phyloP scores from a whole-genome alignment of 768 basidiomycete genomes.

The Lactifluus pinguis region DNA sequence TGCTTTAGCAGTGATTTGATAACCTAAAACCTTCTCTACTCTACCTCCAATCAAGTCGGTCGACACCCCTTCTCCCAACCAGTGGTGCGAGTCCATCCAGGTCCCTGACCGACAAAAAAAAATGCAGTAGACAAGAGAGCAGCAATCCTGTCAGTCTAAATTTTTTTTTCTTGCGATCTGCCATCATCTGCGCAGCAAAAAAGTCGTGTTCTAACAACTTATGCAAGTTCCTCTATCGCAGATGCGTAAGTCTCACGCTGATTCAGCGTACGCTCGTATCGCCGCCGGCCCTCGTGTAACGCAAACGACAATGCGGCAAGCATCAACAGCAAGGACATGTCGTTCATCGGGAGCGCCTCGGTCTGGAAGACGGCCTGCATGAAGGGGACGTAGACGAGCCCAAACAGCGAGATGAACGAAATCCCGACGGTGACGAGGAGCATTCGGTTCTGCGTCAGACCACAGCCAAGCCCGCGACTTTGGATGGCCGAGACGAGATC shows the following conservation, averaged over 20 bases:
- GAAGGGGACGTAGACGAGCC: slow-evolving; percentile 81
- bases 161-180: no score
- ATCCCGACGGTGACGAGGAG: slow-evolving; percentile 79
- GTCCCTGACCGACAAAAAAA: no score
- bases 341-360: slow-evolving; percentile 58
- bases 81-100: no score
- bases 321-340: slow-evolving; percentile 60
- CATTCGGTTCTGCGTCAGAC: slow-evolving; percentile 80
- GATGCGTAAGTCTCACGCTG: slow-evolving; percentile 42
- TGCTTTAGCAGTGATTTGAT: no score
- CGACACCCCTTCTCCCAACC: no score
- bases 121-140: no score
- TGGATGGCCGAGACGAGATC: slow-evolving; percentile 93
- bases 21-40: no score
- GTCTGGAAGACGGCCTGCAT: slow-evolving; percentile 95
- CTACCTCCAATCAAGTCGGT: no score
- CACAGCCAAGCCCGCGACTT: slow-evolving; percentile 85
- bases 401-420: slow-evolving; percentile 78
- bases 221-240: slow-evolving; percentile 51
- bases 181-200: no score
- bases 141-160: no score
- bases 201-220: not conserved
- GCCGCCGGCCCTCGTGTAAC: slow-evolving; percentile 71
- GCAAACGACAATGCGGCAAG: slow-evolving; percentile 57
- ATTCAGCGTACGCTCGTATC: slow-evolving; percentile 61